Percentiles rank a stretch among this genome's conserved stretches.
Evolutionary conservation across 2,329 filamentous ascomycete genomes (phyloP).

Genomic region (Colletotrichum somersetense): DNA sequence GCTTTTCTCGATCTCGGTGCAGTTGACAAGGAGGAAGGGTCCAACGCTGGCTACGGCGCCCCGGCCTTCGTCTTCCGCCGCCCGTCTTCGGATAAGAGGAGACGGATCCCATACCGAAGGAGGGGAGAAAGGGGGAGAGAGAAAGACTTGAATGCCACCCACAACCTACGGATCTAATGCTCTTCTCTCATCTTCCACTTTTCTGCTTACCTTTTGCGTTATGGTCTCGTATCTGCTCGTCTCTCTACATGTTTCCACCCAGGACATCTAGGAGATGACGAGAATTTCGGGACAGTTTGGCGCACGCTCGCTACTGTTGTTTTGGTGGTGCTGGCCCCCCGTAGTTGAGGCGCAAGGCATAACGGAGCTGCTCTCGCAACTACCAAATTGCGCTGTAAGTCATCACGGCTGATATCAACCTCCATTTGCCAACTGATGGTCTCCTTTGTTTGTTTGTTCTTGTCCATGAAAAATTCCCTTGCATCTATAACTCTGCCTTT

Average conservation of each 20-base stretch:
- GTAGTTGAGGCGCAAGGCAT: constrained; percentile 28
- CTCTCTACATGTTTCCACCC: constrained; percentile 24
- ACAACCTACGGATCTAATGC: not conserved
- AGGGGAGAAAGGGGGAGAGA: not conserved
- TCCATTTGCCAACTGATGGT: not conserved
- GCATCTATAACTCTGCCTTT: not conserved
- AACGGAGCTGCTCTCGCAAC: constrained; percentile 14
- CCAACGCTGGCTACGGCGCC: constrained; percentile 31
- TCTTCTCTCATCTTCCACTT: not conserved
- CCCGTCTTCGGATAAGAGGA: not conserved
- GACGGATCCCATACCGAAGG: constrained; percentile 8
- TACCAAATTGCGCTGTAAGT: constrained; percentile 37
- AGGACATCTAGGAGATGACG: constrained; percentile 34
- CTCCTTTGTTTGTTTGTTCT: not conserved
- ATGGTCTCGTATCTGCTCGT: not conserved
- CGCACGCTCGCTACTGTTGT: constrained; percentile 25
- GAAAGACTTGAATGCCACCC: not conserved
- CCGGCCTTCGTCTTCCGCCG: not conserved
- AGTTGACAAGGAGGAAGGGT: not conserved
- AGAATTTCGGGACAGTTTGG: constrained; percentile 12
- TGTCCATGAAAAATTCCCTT: not conserved
- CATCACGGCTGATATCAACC: not conserved
- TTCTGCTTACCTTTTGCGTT: not conserved
- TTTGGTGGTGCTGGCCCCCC: constrained; percentile 2
- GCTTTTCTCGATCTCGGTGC: not conserved